Evolutionary conservation across 306 rosid genomes (phyloP).

Genomic region (Purshia tridentata): DNA sequence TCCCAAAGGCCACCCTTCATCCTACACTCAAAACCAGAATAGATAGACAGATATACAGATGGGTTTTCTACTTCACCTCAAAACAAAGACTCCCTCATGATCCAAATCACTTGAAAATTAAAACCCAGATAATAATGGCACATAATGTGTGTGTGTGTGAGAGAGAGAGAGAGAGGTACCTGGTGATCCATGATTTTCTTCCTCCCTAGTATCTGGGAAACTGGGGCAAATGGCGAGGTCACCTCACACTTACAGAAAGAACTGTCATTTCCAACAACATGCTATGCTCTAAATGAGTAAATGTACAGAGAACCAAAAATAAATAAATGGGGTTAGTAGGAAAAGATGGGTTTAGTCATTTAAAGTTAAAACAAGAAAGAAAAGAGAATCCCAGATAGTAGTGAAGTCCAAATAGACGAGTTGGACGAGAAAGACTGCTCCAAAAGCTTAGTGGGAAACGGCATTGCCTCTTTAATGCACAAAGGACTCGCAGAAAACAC

Average conservation of each 20-base stretch:
- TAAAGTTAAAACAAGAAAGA: too few relatives aligned
- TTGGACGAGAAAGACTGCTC: too few relatives aligned
- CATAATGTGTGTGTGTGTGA: too few relatives aligned
- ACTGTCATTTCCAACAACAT: conserved; percentile 30
- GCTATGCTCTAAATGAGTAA: conserved; percentile 2
- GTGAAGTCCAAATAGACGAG: too few relatives aligned
- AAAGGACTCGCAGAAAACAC: too few relatives aligned
- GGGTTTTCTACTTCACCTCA: neutral
- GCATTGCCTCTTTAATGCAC: too few relatives aligned
- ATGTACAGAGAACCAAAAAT: conserved; percentile 7
- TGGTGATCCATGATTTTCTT: conserved; percentile 50
- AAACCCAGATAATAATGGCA: too few relatives aligned
- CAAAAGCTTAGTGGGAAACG: too few relatives aligned
- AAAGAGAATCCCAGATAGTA: too few relatives aligned
- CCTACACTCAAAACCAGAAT: conserved; percentile 37
- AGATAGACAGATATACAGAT: neutral
- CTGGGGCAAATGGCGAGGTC: conserved; percentile 23
- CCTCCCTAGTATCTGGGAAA: neutral
- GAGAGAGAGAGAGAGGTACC: conserved; percentile 33
- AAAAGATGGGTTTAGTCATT: too few relatives aligned
- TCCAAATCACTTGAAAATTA: too few relatives aligned
- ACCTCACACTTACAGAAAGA: conserved; percentile 29
- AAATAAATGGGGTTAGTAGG: too few relatives aligned
- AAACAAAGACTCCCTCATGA: neutral
- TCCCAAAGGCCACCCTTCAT: conserved; percentile 91